Evolutionary conservation across 768 basidiomycete genomes (phyloP).

Genomic region (Hygrophoropsis aurantiaca): DNA sequence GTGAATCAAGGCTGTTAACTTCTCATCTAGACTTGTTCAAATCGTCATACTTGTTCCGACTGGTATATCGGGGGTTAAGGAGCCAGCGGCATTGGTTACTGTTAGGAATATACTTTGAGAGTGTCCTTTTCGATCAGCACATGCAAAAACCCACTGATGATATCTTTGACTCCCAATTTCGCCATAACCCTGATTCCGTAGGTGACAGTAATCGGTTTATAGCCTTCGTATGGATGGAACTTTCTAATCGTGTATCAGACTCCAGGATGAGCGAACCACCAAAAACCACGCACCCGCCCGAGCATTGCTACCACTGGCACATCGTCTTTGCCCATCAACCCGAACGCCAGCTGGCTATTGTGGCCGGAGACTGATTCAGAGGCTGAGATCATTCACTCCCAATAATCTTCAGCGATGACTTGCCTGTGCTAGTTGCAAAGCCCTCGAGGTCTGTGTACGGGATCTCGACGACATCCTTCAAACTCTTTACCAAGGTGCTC

Average conservation of each 20-base stretch:
- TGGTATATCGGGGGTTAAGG: conserved; percentile 67
- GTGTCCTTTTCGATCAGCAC: too few relatives aligned
- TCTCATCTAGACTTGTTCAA: not conserved
- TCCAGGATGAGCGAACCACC: not conserved
- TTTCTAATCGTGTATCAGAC: conserved; percentile 26
- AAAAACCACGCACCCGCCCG: conserved; percentile 58
- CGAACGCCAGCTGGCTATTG: conserved; percentile 78
- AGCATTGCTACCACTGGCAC: conserved; percentile 89
- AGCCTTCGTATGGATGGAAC: conserved; percentile 89
- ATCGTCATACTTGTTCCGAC: conserved; percentile 76
- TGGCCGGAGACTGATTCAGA: conserved; percentile 71
- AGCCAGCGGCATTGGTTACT: conserved; percentile 92
- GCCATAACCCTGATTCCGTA: conserved; percentile 83
- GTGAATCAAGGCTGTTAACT: conserved; percentile 9
- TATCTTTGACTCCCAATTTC: conserved; percentile 66
- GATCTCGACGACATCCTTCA: conserved; percentile 58
- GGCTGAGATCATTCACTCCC: not conserved
- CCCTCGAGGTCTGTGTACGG: conserved; percentile 71
- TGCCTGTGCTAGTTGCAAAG: conserved; percentile 78
- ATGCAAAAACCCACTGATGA: conserved; percentile 73
- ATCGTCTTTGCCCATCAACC: conserved; percentile 62
- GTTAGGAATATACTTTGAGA: conserved; percentile 6
- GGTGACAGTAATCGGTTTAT: conserved; percentile 63
- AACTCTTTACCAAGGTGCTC: conserved; percentile 64
- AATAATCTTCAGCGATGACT: conserved; percentile 6